Evolutionary conservation across 345 rosid species (phyloP).

Genomic region (Psidium guajava): DNA sequence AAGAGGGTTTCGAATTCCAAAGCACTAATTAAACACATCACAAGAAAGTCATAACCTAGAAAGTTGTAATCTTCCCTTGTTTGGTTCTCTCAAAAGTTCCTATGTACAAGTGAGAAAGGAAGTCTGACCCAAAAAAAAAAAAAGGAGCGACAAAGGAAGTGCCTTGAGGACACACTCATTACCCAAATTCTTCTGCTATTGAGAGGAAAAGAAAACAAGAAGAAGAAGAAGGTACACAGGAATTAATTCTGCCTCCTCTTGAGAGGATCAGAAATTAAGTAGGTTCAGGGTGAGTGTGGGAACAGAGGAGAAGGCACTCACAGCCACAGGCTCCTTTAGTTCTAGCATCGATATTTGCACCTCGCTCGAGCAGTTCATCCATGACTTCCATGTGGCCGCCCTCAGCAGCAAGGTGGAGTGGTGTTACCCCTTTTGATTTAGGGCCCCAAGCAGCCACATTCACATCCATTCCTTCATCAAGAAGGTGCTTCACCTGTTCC

Average conservation of each 20-base stretch:
- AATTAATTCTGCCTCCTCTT: background rate
- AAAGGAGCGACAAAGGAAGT: background rate
- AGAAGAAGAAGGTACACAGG: background rate
- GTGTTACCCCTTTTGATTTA: slow-evolving; percentile 74
- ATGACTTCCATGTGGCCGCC: slow-evolving; percentile 87
- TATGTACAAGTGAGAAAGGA: background rate
- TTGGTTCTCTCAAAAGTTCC: background rate
- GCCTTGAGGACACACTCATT: background rate
- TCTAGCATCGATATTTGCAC: slow-evolving; percentile 91
- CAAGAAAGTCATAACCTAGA: background rate
- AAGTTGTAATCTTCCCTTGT: background rate
- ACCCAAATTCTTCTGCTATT: background rate
- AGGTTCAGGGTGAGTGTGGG: background rate
- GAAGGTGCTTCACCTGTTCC: slow-evolving; percentile 56
- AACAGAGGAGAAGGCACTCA: slow-evolving; percentile 11
- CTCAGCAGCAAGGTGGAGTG: slow-evolving; percentile 98
- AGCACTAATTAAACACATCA: background rate
- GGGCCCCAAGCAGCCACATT: slow-evolving; percentile 85
- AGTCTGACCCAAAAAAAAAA: background rate
- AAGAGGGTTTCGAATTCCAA: background rate
- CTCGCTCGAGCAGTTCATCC: slow-evolving; percentile 89
- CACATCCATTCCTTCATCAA: slow-evolving; percentile 75
- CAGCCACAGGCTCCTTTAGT: slow-evolving; percentile 93
- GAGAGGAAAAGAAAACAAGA: background rate
- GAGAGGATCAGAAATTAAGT: background rate